Conservation (phyloP, 805 yeast genomes). For the Lachancea quebecensis region DNA sequence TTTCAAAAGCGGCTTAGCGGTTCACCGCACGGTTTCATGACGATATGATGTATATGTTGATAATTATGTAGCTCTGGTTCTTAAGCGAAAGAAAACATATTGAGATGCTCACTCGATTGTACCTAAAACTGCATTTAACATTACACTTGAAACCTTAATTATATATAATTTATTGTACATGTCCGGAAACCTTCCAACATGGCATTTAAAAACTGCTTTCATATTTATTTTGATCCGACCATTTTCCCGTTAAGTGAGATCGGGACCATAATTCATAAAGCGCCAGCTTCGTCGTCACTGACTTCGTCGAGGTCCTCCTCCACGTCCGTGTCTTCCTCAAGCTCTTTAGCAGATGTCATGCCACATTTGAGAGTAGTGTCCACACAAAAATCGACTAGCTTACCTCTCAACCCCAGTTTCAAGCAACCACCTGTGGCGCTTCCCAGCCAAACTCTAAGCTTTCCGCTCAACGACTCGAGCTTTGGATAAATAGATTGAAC, state of each 20-base stretch:
- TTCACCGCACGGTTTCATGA: not conserved
- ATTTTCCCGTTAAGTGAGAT: too few species aligned
- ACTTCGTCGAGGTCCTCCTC: slow-evolving; percentile 16
- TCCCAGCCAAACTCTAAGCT: slow-evolving; percentile 34
- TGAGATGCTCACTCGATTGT: too few species aligned
- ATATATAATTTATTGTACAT: too few species aligned
- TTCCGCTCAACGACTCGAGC: slow-evolving; percentile 29
- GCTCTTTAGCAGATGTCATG: not conserved
- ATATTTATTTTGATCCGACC: too few species aligned
- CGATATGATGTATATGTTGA: not conserved
- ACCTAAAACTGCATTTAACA: too few species aligned
- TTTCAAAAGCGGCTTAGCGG: not conserved
- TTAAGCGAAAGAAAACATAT: too few species aligned
- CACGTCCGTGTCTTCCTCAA: slow-evolving; percentile 6
- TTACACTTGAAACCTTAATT: too few species aligned
- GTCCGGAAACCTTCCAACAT: too few species aligned
- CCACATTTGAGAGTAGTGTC: slow-evolving; percentile 14
- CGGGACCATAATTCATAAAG: not conserved
- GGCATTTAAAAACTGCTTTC: not conserved
- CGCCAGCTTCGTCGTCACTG: slow-evolving; percentile 12
- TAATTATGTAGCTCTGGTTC: too few species aligned
- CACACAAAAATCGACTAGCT: slow-evolving; percentile 27
- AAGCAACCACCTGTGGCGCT: slow-evolving; percentile 25
- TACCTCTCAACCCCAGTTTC: slow-evolving; percentile 26
- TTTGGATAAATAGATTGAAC: slow-evolving; percentile 5